Evolutionary conservation across 2,329 filamentous ascomycete genomes (phyloP), one percentile per base, ranked within the genome.

Genomic region (Dactylellina parvicollis): DNA sequence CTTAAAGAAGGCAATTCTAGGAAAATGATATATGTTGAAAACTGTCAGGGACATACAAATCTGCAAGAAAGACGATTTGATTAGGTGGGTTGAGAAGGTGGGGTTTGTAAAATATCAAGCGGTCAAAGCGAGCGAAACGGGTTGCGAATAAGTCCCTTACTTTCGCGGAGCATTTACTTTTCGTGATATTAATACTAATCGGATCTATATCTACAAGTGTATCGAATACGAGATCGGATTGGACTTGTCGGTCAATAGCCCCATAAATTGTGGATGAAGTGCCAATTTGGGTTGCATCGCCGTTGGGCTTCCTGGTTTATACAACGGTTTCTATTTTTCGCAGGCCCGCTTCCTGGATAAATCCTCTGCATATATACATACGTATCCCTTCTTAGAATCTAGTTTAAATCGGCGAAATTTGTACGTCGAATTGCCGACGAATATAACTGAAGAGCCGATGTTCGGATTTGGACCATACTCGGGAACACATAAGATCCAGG

Each of bases 131-230:
- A 38, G 9, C 14, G 22, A 36, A 26, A 12, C 26, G 44, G 26
- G 32, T 9, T 30, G 12, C 32, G 1, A 22, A 22, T 20, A 49
- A 24, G 28, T 16, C 28, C 46, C 57, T 20, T 52, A 14, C n/a
- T 46, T 40, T 54, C 24, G 42, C 47, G 59, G 59, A 64, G 12
- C 18, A 64, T 64, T 64, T 44, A 36, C 32, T 16, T 59, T 40
- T 9, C 8, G n/a, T 9, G 38, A 42, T 42, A 16, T 9, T 42
- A n/a, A n/a, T n/a, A n/a, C n/a, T n/a, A n/a, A n/a, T 44, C 20
- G 14, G 12, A 49, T 30, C 24, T 28, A 4, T 49, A 4, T 5
- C 9, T 10, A n/a, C 24, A 30, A 28, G 22, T 49, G 44, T 20
- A 28, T 49, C 14, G 10, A 30, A 28, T n/a, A 26, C 24, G 44